These are phyloP conservation scores for Phoenix dactylifera DNA, from an alignment of 176 grass and related monocot species.

Conservation along the genomic window DNA sequence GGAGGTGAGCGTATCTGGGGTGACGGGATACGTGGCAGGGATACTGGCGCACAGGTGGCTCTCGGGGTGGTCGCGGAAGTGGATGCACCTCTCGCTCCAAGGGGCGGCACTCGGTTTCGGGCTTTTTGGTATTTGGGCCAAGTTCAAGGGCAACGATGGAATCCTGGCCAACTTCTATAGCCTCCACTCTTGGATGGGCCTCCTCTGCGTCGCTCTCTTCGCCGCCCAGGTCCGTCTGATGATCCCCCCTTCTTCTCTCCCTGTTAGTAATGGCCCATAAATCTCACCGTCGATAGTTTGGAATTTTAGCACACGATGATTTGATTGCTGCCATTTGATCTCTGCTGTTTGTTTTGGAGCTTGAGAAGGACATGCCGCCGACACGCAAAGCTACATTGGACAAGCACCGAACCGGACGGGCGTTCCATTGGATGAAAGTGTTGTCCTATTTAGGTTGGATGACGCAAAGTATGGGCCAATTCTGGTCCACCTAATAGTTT, in stretches of 20 bases:
- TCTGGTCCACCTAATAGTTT: too few relatives aligned
- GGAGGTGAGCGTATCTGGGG: not conserved
- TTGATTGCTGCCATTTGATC: too few relatives aligned
- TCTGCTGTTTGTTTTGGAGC: too few relatives aligned
- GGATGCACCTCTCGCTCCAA: not conserved
- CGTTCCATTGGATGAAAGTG: too few relatives aligned
- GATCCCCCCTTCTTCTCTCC: not conserved
- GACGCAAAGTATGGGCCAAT: too few relatives aligned
- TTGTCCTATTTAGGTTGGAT: too few relatives aligned
- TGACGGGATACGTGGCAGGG: not conserved
- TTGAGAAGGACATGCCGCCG: too few relatives aligned
- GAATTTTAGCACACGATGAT: too few relatives aligned
- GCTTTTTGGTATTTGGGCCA: not conserved
- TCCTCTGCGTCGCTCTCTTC: slow-evolving; percentile 12
- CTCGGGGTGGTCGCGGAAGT: not conserved
- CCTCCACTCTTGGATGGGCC: slow-evolving; percentile 11
- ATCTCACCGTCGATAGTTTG: too few relatives aligned
- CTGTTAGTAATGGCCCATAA: too few relatives aligned
- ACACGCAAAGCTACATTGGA: too few relatives aligned
- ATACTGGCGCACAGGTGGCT: slow-evolving; percentile 5
- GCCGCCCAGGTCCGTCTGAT: not conserved
- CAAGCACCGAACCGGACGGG: too few relatives aligned
- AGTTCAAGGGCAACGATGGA: slow-evolving; percentile 4
- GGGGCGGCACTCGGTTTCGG: not conserved
- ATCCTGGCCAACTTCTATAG: slow-evolving; percentile 8